Base-by-base conservation (phyloP, 306 rosid genomes). In the Cucumis melo region DNA sequence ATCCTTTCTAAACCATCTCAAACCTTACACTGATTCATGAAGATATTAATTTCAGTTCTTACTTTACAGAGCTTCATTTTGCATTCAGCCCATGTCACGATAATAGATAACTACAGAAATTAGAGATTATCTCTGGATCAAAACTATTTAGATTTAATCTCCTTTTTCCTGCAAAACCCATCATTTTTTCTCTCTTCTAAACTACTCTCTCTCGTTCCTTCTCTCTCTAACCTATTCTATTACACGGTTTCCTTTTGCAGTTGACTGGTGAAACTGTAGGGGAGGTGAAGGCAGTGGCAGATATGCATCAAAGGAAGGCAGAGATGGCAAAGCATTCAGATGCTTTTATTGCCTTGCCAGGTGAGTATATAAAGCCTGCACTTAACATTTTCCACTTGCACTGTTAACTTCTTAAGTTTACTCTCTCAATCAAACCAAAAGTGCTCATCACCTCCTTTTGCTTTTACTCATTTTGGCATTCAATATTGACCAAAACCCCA, bases 311-410 rank as follows among this genome's bases (percentile, higher is more conserved):
- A 88, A 90, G 99, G 81, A 94, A 94, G 82, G 99, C 97, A 80
- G 99, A 94, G 88, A 94, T 94, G 99, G 95, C 97, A 64, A 87
- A 78, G 92, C 99, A 92, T 82, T 94, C 97, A 29, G 99, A 94
- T 87, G 99, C 99, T 75, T 94, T 94, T 86, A 94, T 94, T 84
- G 99, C 97, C 83, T 87, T 94, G 82, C 99, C 99, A 82, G 99
- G 99, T 94, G 87, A 77, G 86, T 82, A 60, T 51, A 78, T 75
- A 72, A 72, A 51, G 61, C 61, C 76, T 72, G 59, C 73, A 70
- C 21, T 50, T 66, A 16, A 60, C 66, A 24, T 44, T 15, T 77
- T 12, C 70, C n/a, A 10, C n/a, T 63, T 62, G 66, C 63, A 27
- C 44, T 76, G 2, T 15, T 15, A 57, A 61, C 42, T 41, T 58